These are phyloP conservation scores for Pseudocercospora vitis DNA, from an alignment of 2,329 filamentous ascomycete species.

Conservation along the genomic window DNA sequence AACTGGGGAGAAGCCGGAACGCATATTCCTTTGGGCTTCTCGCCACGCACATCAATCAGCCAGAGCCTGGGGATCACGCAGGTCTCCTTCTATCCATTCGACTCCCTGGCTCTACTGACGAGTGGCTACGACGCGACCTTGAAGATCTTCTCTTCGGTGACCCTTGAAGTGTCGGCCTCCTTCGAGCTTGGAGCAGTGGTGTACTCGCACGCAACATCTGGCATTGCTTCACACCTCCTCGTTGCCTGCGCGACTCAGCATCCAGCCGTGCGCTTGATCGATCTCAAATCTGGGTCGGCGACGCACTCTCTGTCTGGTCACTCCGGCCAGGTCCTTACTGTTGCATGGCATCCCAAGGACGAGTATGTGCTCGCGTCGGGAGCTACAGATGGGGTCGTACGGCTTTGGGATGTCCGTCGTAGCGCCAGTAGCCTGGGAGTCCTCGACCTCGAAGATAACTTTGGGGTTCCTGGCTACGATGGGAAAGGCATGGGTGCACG, in stretches of 20 bases:
- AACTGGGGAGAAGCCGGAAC: slow-evolving; percentile 7
- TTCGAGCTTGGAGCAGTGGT: slow-evolving; percentile 69
- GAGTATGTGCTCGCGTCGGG: slow-evolving; percentile 81
- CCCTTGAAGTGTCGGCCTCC: slow-evolving; percentile 60
- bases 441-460: slow-evolving; percentile 79
- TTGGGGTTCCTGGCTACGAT: slow-evolving; percentile 60
- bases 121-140: slow-evolving; percentile 76
- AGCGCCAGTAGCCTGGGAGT: slow-evolving; percentile 73
- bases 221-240: slow-evolving; percentile 69
- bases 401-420: slow-evolving; percentile 84
- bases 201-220: slow-evolving; percentile 76
- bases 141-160: slow-evolving; percentile 71
- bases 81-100: slow-evolving; percentile 75
- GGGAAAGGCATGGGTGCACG: slow-evolving; percentile 48
- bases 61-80: slow-evolving; percentile 75
- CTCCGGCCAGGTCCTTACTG: slow-evolving; percentile 56
- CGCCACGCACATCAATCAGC: slow-evolving; percentile 38
- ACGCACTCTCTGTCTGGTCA: slow-evolving; percentile 54
- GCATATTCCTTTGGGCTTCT: slow-evolving; percentile 22
- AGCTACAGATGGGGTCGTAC: slow-evolving; percentile 77
- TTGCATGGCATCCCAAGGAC: slow-evolving; percentile 77
- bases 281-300: slow-evolving; percentile 76
- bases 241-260: slow-evolving; percentile 88
- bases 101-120: slow-evolving; percentile 71
- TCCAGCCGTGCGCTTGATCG: slow-evolving; percentile 78